Evolutionary conservation across 2,329 filamentous ascomycete genomes (phyloP).

Genomic region (Phialophora chinensis): DNA sequence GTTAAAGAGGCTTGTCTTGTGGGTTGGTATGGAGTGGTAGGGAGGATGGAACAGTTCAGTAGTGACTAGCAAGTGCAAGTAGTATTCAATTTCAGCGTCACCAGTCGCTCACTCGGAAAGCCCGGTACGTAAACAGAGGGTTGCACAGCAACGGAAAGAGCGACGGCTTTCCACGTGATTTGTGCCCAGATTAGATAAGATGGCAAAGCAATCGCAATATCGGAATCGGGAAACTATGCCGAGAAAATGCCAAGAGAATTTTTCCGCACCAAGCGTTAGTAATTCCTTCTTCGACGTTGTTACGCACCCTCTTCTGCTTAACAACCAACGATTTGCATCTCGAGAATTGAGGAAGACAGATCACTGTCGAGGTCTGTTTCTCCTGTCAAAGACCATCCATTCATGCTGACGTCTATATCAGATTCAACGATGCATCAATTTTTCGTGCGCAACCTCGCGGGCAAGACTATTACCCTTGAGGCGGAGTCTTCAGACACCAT

Average conservation of each 20-base stretch:
- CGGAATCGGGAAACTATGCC: too few relatives aligned
- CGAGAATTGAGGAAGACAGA: constrained; percentile 66
- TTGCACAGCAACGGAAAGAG: constrained; percentile 13
- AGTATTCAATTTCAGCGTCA: neutral
- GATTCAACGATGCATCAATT: constrained; percentile 56
- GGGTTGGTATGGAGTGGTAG: constrained; percentile 21
- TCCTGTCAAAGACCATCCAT: too few relatives aligned
- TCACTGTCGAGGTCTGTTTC: constrained; percentile 56
- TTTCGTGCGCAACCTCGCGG: constrained; percentile 78
- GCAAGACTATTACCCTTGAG: constrained; percentile 99
- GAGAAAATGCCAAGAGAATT: neutral
- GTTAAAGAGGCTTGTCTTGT: constrained; percentile 13
- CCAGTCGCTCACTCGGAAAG: too few relatives aligned
- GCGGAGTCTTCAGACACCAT: constrained; percentile 99
- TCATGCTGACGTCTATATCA: constrained; percentile 6
- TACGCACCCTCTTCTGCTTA: constrained; percentile 14
- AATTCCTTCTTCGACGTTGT: neutral
- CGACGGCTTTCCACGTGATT: neutral
- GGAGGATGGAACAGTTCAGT: constrained; percentile 19
- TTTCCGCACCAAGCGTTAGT: neutral
- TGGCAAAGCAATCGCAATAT: too few relatives aligned
- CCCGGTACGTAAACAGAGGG: constrained; percentile 6
- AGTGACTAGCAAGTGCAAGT: constrained; percentile 2
- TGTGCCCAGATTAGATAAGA: neutral
- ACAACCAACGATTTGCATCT: constrained; percentile 27